A percentile compares a stretch with the other conserved stretches of the same genome.
phyloP scores from a whole-genome alignment of 208 protist species.

The Zelonia costaricensis region DNA sequence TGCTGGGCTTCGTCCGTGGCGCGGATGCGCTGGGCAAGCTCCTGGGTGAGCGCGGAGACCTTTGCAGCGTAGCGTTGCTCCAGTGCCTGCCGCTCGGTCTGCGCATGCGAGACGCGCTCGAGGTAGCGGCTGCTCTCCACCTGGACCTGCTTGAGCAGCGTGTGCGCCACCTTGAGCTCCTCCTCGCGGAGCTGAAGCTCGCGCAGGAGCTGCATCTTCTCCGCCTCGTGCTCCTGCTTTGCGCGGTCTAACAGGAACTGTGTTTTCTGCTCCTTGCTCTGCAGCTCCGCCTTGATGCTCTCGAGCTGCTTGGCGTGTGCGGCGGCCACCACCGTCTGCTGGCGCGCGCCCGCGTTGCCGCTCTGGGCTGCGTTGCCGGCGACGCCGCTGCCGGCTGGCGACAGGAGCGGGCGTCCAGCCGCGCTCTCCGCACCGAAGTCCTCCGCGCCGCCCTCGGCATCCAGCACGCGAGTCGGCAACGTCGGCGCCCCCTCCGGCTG shows the following conservation, averaged over 20 bases:
- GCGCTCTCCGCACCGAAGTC: neutral
- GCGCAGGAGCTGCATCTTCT: constrained; percentile 43
- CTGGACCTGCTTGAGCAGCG: constrained; percentile 66
- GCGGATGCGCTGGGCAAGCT: constrained; percentile 51
- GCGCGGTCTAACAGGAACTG: constrained; percentile 27
- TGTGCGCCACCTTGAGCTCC: constrained; percentile 55
- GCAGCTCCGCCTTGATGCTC: constrained; percentile 36
- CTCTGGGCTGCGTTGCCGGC: too few species aligned
- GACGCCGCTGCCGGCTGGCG: neutral
- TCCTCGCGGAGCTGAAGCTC: constrained; percentile 68
- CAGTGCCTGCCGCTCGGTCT: constrained; percentile 46
- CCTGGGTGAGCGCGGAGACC: constrained; percentile 47
- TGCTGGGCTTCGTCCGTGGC: constrained; percentile 24
- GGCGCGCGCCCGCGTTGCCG: neutral
- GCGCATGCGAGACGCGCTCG: constrained; percentile 38
- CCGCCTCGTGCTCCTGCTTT: constrained; percentile 39
- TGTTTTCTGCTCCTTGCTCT: constrained; percentile 36
- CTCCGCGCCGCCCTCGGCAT: neutral
- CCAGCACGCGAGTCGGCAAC: neutral
- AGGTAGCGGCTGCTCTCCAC: constrained; percentile 38
- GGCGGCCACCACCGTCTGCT: constrained; percentile 15
- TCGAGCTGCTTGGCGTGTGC: constrained; percentile 30
- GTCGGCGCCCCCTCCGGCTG: constrained; percentile 1
- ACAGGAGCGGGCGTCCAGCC: too few species aligned
- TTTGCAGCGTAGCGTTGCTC: constrained; percentile 51